These are phyloP conservation scores for Tilletia indica DNA, from an alignment of 1,284 basidiomycete genomes.

Conservation along the genomic window DNA sequence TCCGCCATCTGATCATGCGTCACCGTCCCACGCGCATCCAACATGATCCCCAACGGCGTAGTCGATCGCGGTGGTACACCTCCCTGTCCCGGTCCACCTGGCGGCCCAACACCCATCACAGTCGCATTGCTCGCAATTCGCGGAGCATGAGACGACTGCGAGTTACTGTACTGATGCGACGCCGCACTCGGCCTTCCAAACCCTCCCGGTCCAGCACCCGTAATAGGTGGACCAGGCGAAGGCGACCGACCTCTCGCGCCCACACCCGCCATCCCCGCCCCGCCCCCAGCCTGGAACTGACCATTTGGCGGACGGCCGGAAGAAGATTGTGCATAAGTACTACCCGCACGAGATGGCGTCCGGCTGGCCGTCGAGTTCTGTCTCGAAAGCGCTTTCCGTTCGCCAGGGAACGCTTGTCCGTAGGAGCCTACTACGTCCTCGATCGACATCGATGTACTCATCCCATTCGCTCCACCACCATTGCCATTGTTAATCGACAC, in stretches of 20 bases:
- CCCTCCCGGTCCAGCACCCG: not conserved
- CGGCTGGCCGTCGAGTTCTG: constrained; percentile 44
- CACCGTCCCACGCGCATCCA: constrained; percentile 75
- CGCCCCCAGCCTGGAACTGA: not conserved
- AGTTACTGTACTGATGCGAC: not conserved
- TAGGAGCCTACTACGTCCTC: constrained; percentile 77
- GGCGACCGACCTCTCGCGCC: constrained; percentile 38
- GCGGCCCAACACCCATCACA: constrained; percentile 56
- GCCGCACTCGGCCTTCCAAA: not conserved
- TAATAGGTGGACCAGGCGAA: constrained; percentile 3
- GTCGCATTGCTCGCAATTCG: not conserved
- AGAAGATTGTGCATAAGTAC: not conserved
- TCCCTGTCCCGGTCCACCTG: constrained; percentile 63
- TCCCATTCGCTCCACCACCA: not conserved
- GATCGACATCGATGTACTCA: constrained; percentile 57
- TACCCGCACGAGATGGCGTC: constrained; percentile 16
- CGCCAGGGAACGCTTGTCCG: constrained; percentile 81
- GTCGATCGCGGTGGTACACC: constrained; percentile 56
- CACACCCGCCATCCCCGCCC: constrained; percentile 38
- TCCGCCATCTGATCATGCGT: constrained; percentile 76
- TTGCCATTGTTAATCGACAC: not conserved
- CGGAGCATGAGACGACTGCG: not conserved
- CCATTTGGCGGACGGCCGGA: not conserved
- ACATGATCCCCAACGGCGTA: constrained; percentile 68
- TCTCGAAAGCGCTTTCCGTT: constrained; percentile 60